A percentile compares a stretch with the other conserved stretches of the same genome.
Conservation (phyloP, 495 filamentous ascomycete genomes). For the Opeltia flavorubescens region DNA sequence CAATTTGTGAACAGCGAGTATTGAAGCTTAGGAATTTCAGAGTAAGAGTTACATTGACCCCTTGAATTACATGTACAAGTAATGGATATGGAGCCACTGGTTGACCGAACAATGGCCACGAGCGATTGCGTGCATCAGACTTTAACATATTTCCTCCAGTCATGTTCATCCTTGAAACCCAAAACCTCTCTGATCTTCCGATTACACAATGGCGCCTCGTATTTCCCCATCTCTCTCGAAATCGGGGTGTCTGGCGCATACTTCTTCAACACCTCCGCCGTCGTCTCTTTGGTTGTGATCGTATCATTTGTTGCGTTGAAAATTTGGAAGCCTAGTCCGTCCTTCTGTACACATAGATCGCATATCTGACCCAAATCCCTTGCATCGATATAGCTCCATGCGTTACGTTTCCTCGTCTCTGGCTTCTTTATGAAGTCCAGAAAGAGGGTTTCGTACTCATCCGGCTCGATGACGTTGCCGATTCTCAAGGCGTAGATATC, state of each 20-base stretch:
- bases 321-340: conserved; percentile 41
- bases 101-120: too few relatives aligned
- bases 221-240: conserved; percentile 36
- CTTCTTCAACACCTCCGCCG: conserved; percentile 33
- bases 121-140: neutral
- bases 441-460: conserved; percentile 42
- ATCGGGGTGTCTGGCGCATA: conserved; percentile 31
- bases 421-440: conserved; percentile 33
- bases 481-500: conserved; percentile 49
- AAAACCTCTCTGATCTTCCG: conserved; percentile 42
- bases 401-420: conserved; percentile 35
- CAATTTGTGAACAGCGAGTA: too few relatives aligned
- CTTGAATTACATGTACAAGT: too few relatives aligned
- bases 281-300: conserved; percentile 33
- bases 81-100: too few relatives aligned
- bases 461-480: conserved; percentile 42
- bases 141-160: conserved; percentile 29
- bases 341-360: conserved; percentile 31
- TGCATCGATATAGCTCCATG: conserved; percentile 48
- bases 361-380: conserved; percentile 46
- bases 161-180: conserved; percentile 41
- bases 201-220: conserved; percentile 44
- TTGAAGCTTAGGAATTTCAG: too few relatives aligned
- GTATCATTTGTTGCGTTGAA: conserved; percentile 50
- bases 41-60: too few relatives aligned